Evolutionary conservation across 192 early-diverging fungal genomes (phyloP), one percentile per base, ranked within the genome.

Genomic region (Fimicolochytrium jonesii): DNA sequence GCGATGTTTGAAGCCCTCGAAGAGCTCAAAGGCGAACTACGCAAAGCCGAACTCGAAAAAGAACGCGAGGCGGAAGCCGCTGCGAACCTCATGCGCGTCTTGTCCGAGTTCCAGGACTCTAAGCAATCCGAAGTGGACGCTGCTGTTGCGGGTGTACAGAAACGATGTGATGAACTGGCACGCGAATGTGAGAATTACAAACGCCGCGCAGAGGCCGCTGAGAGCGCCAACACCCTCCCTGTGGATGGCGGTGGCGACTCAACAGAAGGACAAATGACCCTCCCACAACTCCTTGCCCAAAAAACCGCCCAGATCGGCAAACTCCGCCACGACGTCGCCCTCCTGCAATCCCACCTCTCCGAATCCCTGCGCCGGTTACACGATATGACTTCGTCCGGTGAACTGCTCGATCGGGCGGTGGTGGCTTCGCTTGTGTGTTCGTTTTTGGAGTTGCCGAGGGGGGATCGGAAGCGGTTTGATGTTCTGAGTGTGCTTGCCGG

Each of bases 401-500:
- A 73, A 48, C 45, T 26, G 23, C 49, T 74, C 31, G 57, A 51
- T 73, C 86, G 93, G 57, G 87, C 86, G 29, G 80, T 98, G 6
- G 87, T 96, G 26, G 87, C 92, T 43, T 95, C 94, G 55, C 81
- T 98, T 6, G 72, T 98, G 39, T 88, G 96, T 39, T 84, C 87
- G 0, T 98, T 95, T 69, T 70, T 95, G 46, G 78, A 82, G 48
- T 79, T 90, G 37, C 88, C 88, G 25, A 83, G 92, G 25, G 94
- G 93, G 39, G 93, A 95, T 69, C 78, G 86, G 34, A 95, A 93
- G 71, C 81, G 91, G 31, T 98, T 83, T 65, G 94, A 98, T 66
- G 91, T 95, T 41, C 68, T 98, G 61, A 85, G 86, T 47, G 81
- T 98, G 44, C 94, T 98, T 71, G 86, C 90, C 13, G 88, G 81